Percentiles rank a stretch among this genome's conserved stretches.
These are phyloP conservation scores for Camelina neglecta DNA, from an alignment of 345 rosid species.

Conservation along the genomic window DNA sequence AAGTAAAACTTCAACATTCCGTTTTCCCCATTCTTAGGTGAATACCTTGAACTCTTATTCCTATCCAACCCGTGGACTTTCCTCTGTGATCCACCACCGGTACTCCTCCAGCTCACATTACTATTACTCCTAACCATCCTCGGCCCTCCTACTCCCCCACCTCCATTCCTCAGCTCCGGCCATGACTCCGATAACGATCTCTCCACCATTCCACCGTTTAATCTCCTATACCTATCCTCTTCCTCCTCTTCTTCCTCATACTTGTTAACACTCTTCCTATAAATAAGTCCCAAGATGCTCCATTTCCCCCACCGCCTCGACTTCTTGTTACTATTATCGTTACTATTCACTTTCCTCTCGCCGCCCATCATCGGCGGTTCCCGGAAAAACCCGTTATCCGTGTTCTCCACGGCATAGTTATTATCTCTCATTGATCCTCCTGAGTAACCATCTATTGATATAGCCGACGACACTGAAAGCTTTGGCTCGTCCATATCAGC, in stretches of 20 bases:
- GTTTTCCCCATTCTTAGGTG: constrained; percentile 71
- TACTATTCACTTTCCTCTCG: constrained; percentile 47
- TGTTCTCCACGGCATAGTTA: constrained; percentile 54
- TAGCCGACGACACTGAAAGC: constrained; percentile 60
- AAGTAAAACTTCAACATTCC: constrained; percentile 83
- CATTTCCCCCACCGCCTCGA: constrained; percentile 86
- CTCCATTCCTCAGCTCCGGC: constrained; percentile 76
- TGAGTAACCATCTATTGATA: constrained; percentile 62
- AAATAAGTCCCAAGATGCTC: constrained; percentile 87
- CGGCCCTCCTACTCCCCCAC: constrained; percentile 58
- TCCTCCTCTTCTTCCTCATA: constrained; percentile 93
- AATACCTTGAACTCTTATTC: constrained; percentile 83
- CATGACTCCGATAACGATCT: constrained; percentile 95
- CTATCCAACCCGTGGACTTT: constrained; percentile 66
- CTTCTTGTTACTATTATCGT: constrained; percentile 68
- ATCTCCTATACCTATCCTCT: constrained; percentile 74
- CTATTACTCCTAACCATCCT: constrained; percentile 90
- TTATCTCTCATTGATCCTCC: constrained; percentile 79
- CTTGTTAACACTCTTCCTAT: constrained; percentile 74
- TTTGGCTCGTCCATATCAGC: constrained; percentile 92
- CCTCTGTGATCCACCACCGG: constrained; percentile 60
- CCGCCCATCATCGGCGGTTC: constrained; percentile 40
- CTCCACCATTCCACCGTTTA: constrained; percentile 71
- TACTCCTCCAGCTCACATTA: constrained; percentile 93
- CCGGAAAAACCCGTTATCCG: constrained; percentile 55